These are phyloP conservation scores for Arabidopsis arenosa DNA, from an alignment of 345 rosid genomes.

Conservation along the genomic window DNA sequence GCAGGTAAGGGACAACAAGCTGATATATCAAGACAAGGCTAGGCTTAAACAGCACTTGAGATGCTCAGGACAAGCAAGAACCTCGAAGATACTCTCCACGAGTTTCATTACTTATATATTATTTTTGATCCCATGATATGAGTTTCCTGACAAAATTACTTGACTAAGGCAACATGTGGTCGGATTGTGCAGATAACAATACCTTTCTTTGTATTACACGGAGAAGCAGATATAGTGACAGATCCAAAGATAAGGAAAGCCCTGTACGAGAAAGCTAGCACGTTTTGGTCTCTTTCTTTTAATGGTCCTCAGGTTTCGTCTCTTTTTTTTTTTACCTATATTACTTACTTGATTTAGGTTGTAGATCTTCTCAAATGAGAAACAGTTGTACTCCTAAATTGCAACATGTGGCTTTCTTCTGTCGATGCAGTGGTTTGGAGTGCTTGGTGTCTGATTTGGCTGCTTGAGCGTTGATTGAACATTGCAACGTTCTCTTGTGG, in stretches of 20 bases:
- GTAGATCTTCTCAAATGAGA: too few species aligned
- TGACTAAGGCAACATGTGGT: not conserved
- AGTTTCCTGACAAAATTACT: not conserved
- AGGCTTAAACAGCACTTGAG: slow-evolving; percentile 92
- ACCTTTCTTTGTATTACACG: slow-evolving; percentile 91
- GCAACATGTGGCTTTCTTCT: too few species aligned
- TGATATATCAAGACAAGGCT: slow-evolving; percentile 95
- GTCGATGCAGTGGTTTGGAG: too few species aligned
- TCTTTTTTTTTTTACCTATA: too few species aligned
- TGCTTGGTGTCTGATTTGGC: too few species aligned
- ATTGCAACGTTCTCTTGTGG: too few species aligned
- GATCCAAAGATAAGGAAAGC: slow-evolving; percentile 98
- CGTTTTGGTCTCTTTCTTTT: slow-evolving; percentile 13
- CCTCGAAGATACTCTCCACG: slow-evolving; percentile 70
- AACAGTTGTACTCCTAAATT: too few species aligned
- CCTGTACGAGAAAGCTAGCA: slow-evolving; percentile 72
- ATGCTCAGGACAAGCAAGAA: slow-evolving; percentile 92
- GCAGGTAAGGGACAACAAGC: slow-evolving; percentile 80
- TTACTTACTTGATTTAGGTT: too few species aligned
- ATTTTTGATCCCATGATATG: not conserved
- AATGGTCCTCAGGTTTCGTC: too few species aligned
- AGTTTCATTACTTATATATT: slow-evolving; percentile 49
- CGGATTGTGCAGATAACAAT: slow-evolving; percentile 58
- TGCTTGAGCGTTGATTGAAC: too few species aligned
- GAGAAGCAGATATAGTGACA: slow-evolving; percentile 90